Evolutionary conservation across 2,329 filamentous ascomycete genomes (phyloP), one percentile per base, ranked within the genome.

Genomic region (Colletotrichum tamarilloi): DNA sequence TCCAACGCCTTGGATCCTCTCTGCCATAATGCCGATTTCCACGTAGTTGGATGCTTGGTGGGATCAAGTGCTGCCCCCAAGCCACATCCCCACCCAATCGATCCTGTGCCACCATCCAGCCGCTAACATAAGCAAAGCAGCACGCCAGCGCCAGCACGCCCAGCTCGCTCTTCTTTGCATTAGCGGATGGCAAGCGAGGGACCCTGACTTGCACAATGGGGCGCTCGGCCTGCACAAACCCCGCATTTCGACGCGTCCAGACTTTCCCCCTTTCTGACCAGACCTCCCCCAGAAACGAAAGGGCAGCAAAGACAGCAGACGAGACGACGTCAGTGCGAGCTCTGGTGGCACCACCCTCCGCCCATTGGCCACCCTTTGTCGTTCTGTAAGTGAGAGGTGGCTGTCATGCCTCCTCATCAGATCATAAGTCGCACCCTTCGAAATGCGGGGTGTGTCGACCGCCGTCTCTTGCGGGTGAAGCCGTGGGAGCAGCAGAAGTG

Each of bases 171-270:
- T 14, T 63, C 26, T 26, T 32, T 67, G 68, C 55, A 62, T 60
- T 55, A 70, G 66, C 16, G 49, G 19, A 7, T 35, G 26, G 42
- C 26, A 64, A 64, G 59, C 70, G 66, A 69, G 42, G 53, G 67
- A 56, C 56, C 70, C 67, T 49, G 60, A 71, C 60, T 62, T 66
- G 55, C 28, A 58, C 56, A 24, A 42, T 11, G 46, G 60, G 67
- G 14, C n/a, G 42, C 53, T 46, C 35, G 19, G 46, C 26, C 42
- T 73, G 70, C 70, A 65, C 32, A 30, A 57, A n/a, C 70, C 71
- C 71, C 71, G 71, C 71, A 65, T 66, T 73, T 65, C 22, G 67
- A 59, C 67, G 46, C 35, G 67, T 65, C 71, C 60, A 73, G 71
- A 60, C 71, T 53, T 58, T 57, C 46, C 49, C 52, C 60, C n/a